A percentile compares a stretch with the other conserved stretches of the same genome.
Evolutionary conservation across 139 green algal genomes (phyloP).

Genomic region (Asterochloris erici): DNA sequence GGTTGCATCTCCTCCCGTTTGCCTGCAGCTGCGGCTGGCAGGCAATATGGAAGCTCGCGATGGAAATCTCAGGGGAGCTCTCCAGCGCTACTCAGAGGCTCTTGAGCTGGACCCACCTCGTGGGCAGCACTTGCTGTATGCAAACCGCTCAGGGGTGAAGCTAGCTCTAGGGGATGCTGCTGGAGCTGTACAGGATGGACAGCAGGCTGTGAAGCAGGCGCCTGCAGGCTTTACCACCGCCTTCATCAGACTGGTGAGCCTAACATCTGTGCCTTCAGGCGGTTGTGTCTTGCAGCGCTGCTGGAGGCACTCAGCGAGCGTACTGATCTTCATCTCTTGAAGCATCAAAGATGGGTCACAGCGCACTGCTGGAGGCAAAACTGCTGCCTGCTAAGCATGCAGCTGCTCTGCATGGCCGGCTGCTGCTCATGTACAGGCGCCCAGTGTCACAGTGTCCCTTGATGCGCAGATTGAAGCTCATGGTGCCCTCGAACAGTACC

Average conservation of each 20-base stretch:
- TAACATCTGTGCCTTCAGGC: not conserved
- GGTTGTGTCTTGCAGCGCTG: too few species aligned
- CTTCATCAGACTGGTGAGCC: conserved; percentile 43
- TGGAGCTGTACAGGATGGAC: conserved; percentile 44
- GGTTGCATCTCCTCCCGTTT: too few species aligned
- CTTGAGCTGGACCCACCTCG: conserved; percentile 18
- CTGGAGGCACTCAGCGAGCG: too few species aligned
- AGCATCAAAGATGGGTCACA: not conserved
- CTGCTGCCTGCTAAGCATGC: too few species aligned
- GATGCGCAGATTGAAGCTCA: conserved; percentile 10
- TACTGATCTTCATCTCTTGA: too few species aligned
- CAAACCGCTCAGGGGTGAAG: conserved; percentile 44
- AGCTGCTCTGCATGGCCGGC: too few species aligned
- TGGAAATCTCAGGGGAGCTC: not conserved
- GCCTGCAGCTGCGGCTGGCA: conserved; percentile 6
- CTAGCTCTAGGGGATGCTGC: conserved; percentile 40
- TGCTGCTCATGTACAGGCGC: too few species aligned
- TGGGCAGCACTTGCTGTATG: conserved; percentile 48
- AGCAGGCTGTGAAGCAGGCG: conserved; percentile 29
- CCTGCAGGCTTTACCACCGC: conserved; percentile 51
- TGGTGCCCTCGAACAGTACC: not conserved
- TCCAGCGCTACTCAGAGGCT: not conserved
- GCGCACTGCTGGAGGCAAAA: too few species aligned
- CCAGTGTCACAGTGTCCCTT: not conserved
- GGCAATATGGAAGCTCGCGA: conserved; percentile 13